Percentiles rank a stretch among this genome's conserved stretches.
Conservation (phyloP, 164 flowering plant species). For the Cinnamomum chago region DNA sequence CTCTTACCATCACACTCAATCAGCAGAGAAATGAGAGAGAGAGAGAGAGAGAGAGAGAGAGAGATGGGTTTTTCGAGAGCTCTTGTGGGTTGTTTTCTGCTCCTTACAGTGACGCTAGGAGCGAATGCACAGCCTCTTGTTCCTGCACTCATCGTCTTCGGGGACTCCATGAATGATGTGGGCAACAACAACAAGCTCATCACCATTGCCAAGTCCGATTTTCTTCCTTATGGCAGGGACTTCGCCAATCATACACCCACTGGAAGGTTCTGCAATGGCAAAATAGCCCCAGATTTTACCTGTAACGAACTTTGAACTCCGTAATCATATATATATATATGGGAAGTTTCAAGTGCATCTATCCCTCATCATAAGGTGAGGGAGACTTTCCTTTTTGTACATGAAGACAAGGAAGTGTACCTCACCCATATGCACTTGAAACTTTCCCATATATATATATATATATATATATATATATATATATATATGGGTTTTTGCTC, state of each 20-base stretch:
- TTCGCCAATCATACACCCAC: conserved; percentile 61
- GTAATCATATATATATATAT: too few species aligned
- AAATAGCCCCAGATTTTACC: conserved; percentile 76
- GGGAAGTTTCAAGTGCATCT: too few species aligned
- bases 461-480: too few species aligned
- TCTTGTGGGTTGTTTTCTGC: conserved; percentile 7
- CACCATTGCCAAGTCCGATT: conserved; percentile 71
- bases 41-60: background rate
- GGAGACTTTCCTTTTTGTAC: too few species aligned
- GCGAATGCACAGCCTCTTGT: conserved; percentile 59
- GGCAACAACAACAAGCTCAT: conserved; percentile 77
- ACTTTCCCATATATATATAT: too few species aligned
- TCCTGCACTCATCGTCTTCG: conserved; percentile 72
- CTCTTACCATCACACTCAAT: background rate
- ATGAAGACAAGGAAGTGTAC: too few species aligned
- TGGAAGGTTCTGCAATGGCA: conserved; percentile 93
- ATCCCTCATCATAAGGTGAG: too few species aligned
- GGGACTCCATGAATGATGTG: conserved; percentile 81
- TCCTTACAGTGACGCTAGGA: conserved; percentile 13
- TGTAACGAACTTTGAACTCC: conserved; percentile 31
- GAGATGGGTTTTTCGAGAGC: conserved; percentile 27
- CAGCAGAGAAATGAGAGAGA: background rate
- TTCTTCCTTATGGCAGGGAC: conserved; percentile 88
- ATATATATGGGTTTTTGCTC: background rate
- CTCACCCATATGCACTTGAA: too few species aligned